phyloP scores from a whole-genome alignment of 345 rosid species.

The Murraya koenigii region DNA sequence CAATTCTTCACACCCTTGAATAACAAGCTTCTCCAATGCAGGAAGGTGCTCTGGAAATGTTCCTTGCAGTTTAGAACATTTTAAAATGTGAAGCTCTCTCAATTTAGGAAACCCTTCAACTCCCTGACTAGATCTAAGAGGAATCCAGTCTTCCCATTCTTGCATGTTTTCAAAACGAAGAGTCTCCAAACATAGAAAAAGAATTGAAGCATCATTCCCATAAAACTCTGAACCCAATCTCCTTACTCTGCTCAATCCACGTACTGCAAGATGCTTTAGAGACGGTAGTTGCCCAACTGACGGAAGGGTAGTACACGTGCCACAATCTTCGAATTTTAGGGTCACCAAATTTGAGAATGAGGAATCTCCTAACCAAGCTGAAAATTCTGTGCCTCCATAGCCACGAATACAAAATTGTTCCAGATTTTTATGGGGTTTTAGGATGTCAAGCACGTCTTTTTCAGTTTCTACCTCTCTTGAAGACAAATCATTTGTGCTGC shows the following conservation, averaged over 20 bases:
- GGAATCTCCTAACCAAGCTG: conserved; percentile 21
- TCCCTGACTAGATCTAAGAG: neutral
- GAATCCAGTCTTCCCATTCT: conserved; percentile 34
- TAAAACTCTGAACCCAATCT: neutral
- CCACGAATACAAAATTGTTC: neutral
- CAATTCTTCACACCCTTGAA: neutral
- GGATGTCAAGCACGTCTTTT: neutral
- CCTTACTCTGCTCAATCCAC: neutral
- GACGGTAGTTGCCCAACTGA: neutral
- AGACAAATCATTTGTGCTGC: no score
- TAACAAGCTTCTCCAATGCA: conserved; percentile 11
- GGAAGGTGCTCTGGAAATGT: conserved; percentile 19
- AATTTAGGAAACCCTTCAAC: conserved; percentile 26
- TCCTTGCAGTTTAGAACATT: conserved; percentile 22
- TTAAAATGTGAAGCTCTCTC: conserved; percentile 22
- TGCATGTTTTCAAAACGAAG: conserved; percentile 18
- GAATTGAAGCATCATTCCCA: neutral
- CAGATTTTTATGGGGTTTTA: conserved; percentile 1
- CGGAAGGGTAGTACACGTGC: neutral
- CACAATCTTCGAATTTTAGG: conserved; percentile 1
- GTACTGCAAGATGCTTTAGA: neutral
- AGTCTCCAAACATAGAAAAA: conserved; percentile 5
- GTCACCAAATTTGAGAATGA: neutral
- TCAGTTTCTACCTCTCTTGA: neutral
- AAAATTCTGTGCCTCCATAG: neutral